A percentile compares a stretch with the other conserved stretches of the same genome.
phyloP scores from a whole-genome alignment of 176 grass and related monocot genomes.

The Cenchrus americanus region DNA sequence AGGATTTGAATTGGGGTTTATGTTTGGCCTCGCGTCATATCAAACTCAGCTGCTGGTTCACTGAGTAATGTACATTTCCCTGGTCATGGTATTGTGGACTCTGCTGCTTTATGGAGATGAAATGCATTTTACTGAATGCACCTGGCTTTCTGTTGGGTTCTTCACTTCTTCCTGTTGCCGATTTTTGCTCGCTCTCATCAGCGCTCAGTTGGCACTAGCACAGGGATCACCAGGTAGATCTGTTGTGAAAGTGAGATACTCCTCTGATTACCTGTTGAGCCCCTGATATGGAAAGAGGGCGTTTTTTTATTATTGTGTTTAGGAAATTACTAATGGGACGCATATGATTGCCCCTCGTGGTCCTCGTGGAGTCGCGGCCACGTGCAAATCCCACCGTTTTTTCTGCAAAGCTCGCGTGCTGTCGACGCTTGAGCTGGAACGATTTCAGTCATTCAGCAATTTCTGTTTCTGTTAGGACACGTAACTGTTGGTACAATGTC shows the following conservation, averaged over 20 bases:
- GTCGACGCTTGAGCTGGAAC: background rate
- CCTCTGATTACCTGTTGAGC: background rate
- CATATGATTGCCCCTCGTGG: background rate
- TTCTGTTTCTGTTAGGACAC: too few species aligned
- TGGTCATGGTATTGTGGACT: conserved; percentile 51
- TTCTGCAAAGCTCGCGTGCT: background rate
- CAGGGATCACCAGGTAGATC: too few species aligned
- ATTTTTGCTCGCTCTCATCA: too few species aligned
- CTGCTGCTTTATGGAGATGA: conserved; percentile 52
- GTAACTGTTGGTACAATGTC: too few species aligned
- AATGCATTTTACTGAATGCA: conserved; percentile 34
- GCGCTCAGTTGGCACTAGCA: too few species aligned
- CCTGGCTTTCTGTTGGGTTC: background rate
- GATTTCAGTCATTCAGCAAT: too few species aligned
- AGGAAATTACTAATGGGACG: background rate
- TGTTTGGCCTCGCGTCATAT: conserved; percentile 51
- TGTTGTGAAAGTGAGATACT: background rate
- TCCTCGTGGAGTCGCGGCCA: too few species aligned
- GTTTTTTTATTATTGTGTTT: too few species aligned
- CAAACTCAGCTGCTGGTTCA: conserved; percentile 43
- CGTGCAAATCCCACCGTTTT: background rate
- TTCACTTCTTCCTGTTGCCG: too few species aligned
- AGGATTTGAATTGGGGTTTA: conserved; percentile 54
- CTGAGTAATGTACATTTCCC: conserved; percentile 69
- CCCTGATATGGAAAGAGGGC: background rate